phyloP scores from a whole-genome alignment of 306 rosid species.

The Cucurbita moschata region DNA sequence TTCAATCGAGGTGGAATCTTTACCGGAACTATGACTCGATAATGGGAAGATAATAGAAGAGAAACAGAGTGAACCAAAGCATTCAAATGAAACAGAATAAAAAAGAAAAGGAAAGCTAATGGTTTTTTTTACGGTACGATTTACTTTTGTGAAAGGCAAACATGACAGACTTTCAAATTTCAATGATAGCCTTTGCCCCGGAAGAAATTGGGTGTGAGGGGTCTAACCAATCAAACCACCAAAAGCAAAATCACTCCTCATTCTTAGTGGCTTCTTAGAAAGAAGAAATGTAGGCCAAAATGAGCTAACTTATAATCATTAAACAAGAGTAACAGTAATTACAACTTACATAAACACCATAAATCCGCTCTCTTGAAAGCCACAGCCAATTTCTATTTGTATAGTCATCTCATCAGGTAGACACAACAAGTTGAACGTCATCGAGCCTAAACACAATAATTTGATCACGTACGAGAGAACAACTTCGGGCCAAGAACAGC shows the following conservation, averaged over 20 bases:
- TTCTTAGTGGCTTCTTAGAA: not conserved
- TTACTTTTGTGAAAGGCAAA: not conserved
- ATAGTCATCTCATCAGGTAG: not conserved
- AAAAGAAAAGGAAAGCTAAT: not conserved
- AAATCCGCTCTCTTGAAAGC: not conserved
- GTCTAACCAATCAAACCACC: not conserved
- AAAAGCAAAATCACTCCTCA: not conserved
- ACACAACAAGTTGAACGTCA: not conserved
- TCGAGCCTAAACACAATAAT: not conserved
- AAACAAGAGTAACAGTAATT: constrained; percentile 4
- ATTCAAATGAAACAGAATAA: not conserved
- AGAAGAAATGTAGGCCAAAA: not conserved
- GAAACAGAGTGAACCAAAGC: too few species aligned
- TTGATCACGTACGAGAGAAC: not conserved
- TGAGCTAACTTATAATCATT: not conserved
- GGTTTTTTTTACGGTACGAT: not conserved
- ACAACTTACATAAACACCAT: not conserved
- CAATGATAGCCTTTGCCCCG: not conserved
- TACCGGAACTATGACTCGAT: too few species aligned
- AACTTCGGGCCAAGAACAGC: not conserved
- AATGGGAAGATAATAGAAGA: too few species aligned
- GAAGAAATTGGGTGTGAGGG: not conserved
- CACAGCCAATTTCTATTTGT: not conserved
- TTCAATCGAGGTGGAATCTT: too few species aligned
- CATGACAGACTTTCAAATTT: not conserved